Evolutionary conservation across 2,329 filamentous ascomycete genomes (phyloP).

Genomic region (Daldinia sp.): DNA sequence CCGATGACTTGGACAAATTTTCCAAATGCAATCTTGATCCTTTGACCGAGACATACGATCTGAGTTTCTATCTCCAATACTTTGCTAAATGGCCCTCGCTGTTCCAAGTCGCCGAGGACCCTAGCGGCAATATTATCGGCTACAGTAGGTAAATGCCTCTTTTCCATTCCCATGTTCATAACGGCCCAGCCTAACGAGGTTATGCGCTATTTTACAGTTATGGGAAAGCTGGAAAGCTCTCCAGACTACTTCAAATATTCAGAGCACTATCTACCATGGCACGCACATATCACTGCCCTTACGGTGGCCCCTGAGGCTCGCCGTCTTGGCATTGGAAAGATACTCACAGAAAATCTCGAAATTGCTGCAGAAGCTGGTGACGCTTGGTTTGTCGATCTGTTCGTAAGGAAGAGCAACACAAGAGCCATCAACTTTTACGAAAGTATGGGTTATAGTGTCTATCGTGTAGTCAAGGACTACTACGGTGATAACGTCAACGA

Average conservation of each 20-base stretch:
- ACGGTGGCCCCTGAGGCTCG: conserved; percentile 90
- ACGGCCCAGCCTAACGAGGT: conserved; percentile 39
- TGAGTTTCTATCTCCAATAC: conserved; percentile 95
- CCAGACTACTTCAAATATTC: conserved; percentile 77
- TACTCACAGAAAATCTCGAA: conserved; percentile 83
- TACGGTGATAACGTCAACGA: conserved; percentile 84
- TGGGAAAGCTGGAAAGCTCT: conserved; percentile 95
- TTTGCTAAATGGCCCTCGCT: conserved; percentile 94
- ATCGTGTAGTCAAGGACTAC: conserved; percentile 86
- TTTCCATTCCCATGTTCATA: not conserved
- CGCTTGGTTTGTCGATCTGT: conserved; percentile 95
- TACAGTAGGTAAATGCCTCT: conserved; percentile 73
- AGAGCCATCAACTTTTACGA: conserved; percentile 90
- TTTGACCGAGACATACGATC: conserved; percentile 96
- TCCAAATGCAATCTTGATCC: conserved; percentile 96
- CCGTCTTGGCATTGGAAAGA: conserved; percentile 84
- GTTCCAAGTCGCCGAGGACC: conserved; percentile 90
- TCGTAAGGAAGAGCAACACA: conserved; percentile 87
- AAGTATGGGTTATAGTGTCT: conserved; percentile 91
- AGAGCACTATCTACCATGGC: conserved; percentile 96
- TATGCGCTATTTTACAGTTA: conserved; percentile 66
- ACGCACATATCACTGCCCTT: conserved; percentile 95
- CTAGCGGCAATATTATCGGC: conserved; percentile 86
- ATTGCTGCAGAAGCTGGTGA: conserved; percentile 81
- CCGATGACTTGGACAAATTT: conserved; percentile 85